Evolutionary conservation across 768 basidiomycete species (phyloP).

Genomic region (Hemileccinum rubropunctum): DNA sequence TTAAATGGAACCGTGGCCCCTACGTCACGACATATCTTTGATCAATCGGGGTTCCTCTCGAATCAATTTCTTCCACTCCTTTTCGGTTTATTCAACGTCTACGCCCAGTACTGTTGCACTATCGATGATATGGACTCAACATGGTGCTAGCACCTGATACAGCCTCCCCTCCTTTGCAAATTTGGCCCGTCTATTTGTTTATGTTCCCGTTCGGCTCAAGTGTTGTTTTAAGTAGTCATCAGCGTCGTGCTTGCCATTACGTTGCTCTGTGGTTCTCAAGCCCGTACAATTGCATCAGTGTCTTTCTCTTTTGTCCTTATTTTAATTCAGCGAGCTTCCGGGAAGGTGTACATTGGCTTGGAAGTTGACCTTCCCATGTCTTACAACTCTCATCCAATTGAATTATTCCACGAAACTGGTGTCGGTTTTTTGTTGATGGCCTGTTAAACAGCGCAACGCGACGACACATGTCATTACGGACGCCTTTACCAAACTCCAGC

Average conservation of each 20-base stretch:
- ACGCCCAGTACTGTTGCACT: slow-evolving; percentile 14
- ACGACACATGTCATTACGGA: not conserved
- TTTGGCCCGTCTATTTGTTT: slow-evolving; percentile 20
- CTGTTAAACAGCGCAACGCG: not conserved
- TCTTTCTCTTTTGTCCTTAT: slow-evolving; percentile 18
- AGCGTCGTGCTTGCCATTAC: slow-evolving; percentile 27
- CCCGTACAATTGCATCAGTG: slow-evolving; percentile 13
- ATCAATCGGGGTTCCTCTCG: slow-evolving; percentile 10
- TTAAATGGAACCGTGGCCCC: slow-evolving; percentile 34
- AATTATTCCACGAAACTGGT: slow-evolving; percentile 3
- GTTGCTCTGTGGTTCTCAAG: slow-evolving; percentile 17
- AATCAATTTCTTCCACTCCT: slow-evolving; percentile 20
- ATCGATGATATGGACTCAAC: slow-evolving; percentile 20
- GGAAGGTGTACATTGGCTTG: slow-evolving; percentile 19
- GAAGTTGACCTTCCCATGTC: slow-evolving; percentile 40
- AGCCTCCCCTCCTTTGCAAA: slow-evolving; percentile 26
- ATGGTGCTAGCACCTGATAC: slow-evolving; percentile 25
- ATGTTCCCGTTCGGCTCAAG: slow-evolving; percentile 20
- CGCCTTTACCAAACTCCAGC: not conserved
- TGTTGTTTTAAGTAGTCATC: slow-evolving; percentile 28
- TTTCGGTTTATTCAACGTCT: slow-evolving; percentile 9
- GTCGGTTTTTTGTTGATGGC: not conserved
- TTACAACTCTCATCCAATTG: slow-evolving; percentile 13
- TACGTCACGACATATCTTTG: slow-evolving; percentile 9
- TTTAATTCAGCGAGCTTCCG: slow-evolving; percentile 17